A percentile compares a stretch with the other conserved stretches of the same genome.
phyloP scores from a whole-genome alignment of 352 stramenopile species.

The Globisporangium cystogenes region DNA sequence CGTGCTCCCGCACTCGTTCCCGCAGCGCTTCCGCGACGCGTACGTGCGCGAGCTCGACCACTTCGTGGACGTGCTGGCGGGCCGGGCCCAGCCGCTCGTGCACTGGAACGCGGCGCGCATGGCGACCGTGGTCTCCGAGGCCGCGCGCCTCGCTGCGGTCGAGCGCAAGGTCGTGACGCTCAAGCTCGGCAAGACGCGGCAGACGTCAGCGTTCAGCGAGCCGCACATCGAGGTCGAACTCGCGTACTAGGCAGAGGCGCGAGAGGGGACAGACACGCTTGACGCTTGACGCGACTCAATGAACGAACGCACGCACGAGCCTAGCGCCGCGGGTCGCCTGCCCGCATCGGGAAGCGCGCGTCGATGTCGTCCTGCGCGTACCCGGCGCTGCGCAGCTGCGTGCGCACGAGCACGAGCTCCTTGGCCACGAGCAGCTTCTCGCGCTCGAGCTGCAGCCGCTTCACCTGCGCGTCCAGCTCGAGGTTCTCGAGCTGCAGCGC shows the following conservation, averaged over 20 bases:
- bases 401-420: conserved; percentile 4
- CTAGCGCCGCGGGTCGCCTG: neutral
- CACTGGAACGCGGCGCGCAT: conserved; percentile 70
- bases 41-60: conserved; percentile 84
- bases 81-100: conserved; percentile 34
- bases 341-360: conserved; percentile 3
- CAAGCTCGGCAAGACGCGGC: conserved; percentile 48
- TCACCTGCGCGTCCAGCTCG: conserved; percentile 66
- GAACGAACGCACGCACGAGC: too few relatives aligned
- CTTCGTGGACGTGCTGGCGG: conserved; percentile 65
- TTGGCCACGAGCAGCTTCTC: conserved; percentile 33
- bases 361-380: conserved; percentile 4
- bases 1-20: conserved; percentile 81
- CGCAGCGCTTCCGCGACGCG: conserved; percentile 80
- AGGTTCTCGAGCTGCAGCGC: conserved; percentile 67
- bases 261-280: too few relatives aligned
- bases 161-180: conserved; percentile 64
- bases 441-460: conserved; percentile 61
- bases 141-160: conserved; percentile 53
- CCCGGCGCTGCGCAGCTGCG: conserved; percentile 3
- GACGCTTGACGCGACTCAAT: too few relatives aligned
- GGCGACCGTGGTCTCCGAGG: conserved; percentile 73
- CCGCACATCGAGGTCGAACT: conserved; percentile 52
- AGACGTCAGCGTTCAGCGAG: conserved; percentile 31
- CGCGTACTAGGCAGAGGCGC: conserved; percentile 24